phyloP scores from a whole-genome alignment of 2,329 filamentous ascomycete species.

The Stylonectria norvegica region DNA sequence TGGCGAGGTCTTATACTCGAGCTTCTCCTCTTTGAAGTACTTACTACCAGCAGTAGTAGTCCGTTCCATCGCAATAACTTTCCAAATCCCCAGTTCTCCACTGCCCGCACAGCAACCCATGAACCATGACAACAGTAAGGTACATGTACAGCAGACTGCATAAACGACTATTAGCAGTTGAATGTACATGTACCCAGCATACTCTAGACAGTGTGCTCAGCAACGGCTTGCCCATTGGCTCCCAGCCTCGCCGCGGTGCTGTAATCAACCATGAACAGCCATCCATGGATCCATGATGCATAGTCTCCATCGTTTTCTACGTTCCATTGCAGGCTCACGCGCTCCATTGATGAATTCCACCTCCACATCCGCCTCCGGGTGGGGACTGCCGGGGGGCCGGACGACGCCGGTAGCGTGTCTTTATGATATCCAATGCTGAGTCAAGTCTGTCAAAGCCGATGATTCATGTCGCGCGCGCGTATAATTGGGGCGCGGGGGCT shows the following conservation, averaged over 20 bases:
- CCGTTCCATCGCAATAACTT: background rate
- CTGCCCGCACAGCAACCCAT: too few relatives aligned
- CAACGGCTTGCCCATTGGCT: too few relatives aligned
- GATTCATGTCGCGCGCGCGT: constrained; percentile 16
- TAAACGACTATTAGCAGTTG: too few relatives aligned
- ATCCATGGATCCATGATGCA: too few relatives aligned
- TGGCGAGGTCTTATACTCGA: background rate
- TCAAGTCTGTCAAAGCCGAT: background rate
- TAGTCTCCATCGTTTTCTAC: too few relatives aligned
- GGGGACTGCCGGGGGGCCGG: constrained; percentile 8
- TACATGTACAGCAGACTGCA: too few relatives aligned
- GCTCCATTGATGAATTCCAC: background rate
- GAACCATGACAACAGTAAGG: too few relatives aligned
- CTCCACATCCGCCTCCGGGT: background rate
- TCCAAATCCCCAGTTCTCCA: background rate
- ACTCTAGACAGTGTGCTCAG: too few relatives aligned
- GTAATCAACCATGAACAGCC: too few relatives aligned
- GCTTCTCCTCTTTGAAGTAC: background rate
- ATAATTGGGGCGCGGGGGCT: constrained; percentile 1
- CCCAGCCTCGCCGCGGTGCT: too few relatives aligned
- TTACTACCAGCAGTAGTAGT: background rate
- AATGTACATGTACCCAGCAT: too few relatives aligned
- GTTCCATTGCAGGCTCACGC: background rate
- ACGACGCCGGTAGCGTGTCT: constrained; percentile 10
- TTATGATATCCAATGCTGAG: constrained; percentile 1